Conservation (phyloP, 805 yeast genomes). For the Suhomyces prunicola region DNA sequence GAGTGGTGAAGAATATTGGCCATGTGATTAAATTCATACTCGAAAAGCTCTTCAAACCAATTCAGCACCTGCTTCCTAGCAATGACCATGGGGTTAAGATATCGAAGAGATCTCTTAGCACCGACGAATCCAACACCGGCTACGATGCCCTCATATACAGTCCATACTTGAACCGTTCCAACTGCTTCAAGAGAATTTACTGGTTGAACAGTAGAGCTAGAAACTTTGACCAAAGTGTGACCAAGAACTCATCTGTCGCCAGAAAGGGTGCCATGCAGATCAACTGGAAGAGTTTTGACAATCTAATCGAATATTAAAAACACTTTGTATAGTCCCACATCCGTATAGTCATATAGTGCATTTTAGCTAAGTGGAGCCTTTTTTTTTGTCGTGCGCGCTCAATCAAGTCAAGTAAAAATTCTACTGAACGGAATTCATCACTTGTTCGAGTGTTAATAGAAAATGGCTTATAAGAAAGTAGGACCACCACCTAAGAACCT, state of each 20-base stretch:
- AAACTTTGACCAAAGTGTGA: not conserved
- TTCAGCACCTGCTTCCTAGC: not conserved
- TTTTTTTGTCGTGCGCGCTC: slow-evolving; percentile 6
- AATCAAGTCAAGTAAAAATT: slow-evolving; percentile 1
- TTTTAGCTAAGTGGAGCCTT: not conserved
- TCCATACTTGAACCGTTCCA: slow-evolving; percentile 18
- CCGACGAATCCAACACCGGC: not conserved
- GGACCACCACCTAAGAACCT: slow-evolving; percentile 39
- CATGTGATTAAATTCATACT: slow-evolving; percentile 25
- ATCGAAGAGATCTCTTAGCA: not conserved
- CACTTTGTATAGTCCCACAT: too few species aligned
- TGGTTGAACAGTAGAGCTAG: slow-evolving; percentile 20
- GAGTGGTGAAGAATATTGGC: slow-evolving; percentile 23
- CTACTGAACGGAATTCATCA: not conserved
- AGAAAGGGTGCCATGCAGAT: slow-evolving; percentile 1
- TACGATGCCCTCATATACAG: slow-evolving; percentile 26
- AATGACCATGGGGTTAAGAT: not conserved
- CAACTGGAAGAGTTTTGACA: slow-evolving; percentile 9
- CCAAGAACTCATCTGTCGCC: not conserved
- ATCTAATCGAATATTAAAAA: slow-evolving; percentile 5
- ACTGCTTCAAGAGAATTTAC: slow-evolving; percentile 29
- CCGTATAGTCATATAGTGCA: too few species aligned
- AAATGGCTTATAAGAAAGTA: slow-evolving; percentile 44
- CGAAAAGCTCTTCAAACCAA: slow-evolving; percentile 20
- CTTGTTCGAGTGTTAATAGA: not conserved